Conservation (phyloP, 306 rosid genomes). For the Luffa acutangula region DNA sequence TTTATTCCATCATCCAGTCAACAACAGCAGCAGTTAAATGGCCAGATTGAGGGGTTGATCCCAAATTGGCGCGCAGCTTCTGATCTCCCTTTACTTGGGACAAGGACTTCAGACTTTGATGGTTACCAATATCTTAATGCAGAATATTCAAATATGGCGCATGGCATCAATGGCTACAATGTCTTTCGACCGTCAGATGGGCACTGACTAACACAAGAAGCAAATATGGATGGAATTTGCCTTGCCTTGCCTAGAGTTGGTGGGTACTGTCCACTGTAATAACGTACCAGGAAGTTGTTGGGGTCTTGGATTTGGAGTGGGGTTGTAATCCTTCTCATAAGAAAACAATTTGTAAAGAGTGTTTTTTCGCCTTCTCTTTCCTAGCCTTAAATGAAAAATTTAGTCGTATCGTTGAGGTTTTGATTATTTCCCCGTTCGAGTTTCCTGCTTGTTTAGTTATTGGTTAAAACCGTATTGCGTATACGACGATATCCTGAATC, state of each 20-base stretch:
- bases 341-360: constrained; percentile 75
- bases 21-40: constrained; percentile 36
- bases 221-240: constrained; percentile 16
- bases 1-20: constrained; percentile 36
- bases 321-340: constrained; percentile 63
- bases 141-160: constrained; percentile 59
- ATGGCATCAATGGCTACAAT: constrained; percentile 60
- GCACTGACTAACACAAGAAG: constrained; percentile 28
- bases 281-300: constrained; percentile 52
- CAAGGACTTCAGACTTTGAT: constrained; percentile 42
- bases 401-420: constrained; percentile 4
- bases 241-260: constrained; percentile 14
- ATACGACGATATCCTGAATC: background rate
- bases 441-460: background rate
- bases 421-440: background rate
- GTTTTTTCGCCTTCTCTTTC: constrained; percentile 30
- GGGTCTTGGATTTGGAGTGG: constrained; percentile 64
- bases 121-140: constrained; percentile 50
- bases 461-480: background rate
- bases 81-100: constrained; percentile 43
- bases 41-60: constrained; percentile 66
- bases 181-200: constrained; percentile 81
- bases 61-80: constrained; percentile 65
- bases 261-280: constrained; percentile 46
- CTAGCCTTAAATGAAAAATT: constrained; percentile 5